Evolutionary conservation across 2,329 filamentous ascomycete species (phyloP), one percentile per base, ranked within the genome.

Genomic region (Trichoderma sp.): DNA sequence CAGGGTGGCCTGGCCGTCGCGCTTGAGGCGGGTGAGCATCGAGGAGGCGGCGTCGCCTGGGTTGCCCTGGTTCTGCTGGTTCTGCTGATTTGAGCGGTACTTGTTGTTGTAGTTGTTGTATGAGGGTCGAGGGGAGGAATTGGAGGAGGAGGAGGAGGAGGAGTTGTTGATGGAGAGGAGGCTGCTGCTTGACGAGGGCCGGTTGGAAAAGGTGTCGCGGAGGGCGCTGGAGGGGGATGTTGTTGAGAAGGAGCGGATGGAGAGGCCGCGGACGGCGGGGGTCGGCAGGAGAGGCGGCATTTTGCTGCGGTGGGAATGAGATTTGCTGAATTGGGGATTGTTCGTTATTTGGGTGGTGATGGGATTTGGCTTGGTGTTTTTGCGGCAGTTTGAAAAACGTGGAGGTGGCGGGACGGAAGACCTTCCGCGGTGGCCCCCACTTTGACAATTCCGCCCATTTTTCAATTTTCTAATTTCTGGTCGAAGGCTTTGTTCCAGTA

Each of bases 221-320:
- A 73, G 71, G 39, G 60, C 65, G 51, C 72, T 69, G 54, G 65
- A 59, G 47, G 72, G 54, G 9, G 72, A 51, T 3, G 74, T 72
- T 63, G 75, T 71, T 48, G 74, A 75, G 68, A 78, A 74, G 39
- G 71, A 65, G 26, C 75, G 71, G 62, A 69, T 57, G 14, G 43
- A 68, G 39, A 59, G 50, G 17, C 71, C 67, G 69, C 71, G 70
- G 10, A 71, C 44, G 54, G 68, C 68, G 56, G 71, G 68, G 24
- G 67, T 44, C 21, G 76, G 72, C 71, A 81, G 72, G 70, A 78
- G 73, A 19, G 78, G 78, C 64, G 78, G 76, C 80, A 82, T 7
- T 28, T 7, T 28, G 26, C 26, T 28, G 26, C 2, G 12, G 14
- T 43, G 28, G 26, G 14, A 26, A 54, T n/a, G 7, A 10, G 17